These are phyloP conservation scores for Phallus indusiatus DNA, from an alignment of 768 basidiomycete species.

Conservation along the genomic window DNA sequence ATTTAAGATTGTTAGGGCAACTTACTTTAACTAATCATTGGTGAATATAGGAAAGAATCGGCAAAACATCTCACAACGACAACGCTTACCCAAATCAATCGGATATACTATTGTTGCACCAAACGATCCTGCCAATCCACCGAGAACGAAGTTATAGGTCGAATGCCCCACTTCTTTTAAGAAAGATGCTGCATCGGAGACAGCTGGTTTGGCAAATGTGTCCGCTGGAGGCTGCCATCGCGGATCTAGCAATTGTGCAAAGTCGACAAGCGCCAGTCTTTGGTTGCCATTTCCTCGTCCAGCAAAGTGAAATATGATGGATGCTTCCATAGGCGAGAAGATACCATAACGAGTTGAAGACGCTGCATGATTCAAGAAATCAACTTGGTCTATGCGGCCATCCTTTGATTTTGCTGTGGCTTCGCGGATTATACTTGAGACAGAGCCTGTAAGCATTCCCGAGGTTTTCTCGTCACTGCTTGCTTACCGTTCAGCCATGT, in stretches of 20 bases:
- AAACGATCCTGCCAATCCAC: slow-evolving; percentile 86
- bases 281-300: slow-evolving; percentile 62
- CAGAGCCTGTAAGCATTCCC: not conserved
- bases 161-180: slow-evolving; percentile 56
- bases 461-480: not conserved
- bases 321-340: slow-evolving; percentile 97
- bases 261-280: slow-evolving; percentile 79
- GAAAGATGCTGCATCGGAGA: slow-evolving; percentile 30
- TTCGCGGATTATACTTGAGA: slow-evolving; percentile 70
- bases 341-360: slow-evolving; percentile 85
- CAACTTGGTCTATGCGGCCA: slow-evolving; percentile 90
- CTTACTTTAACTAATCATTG: slow-evolving; percentile 3
- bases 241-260: slow-evolving; percentile 87
- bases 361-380: slow-evolving; percentile 86
- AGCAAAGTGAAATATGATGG: slow-evolving; percentile 97
- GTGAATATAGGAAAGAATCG: not conserved
- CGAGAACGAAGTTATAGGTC: slow-evolving; percentile 78
- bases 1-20: not conserved
- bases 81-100: slow-evolving; percentile 74
- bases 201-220: slow-evolving; percentile 22
- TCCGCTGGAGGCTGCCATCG: slow-evolving; percentile 66
- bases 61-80: not conserved
- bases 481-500: slow-evolving; percentile 80
- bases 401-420: slow-evolving; percentile 87
- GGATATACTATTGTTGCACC: slow-evolving; percentile 99